Base-by-base conservation (phyloP, 1,284 basidiomycete genomes). In the Naganishia albida region DNA sequence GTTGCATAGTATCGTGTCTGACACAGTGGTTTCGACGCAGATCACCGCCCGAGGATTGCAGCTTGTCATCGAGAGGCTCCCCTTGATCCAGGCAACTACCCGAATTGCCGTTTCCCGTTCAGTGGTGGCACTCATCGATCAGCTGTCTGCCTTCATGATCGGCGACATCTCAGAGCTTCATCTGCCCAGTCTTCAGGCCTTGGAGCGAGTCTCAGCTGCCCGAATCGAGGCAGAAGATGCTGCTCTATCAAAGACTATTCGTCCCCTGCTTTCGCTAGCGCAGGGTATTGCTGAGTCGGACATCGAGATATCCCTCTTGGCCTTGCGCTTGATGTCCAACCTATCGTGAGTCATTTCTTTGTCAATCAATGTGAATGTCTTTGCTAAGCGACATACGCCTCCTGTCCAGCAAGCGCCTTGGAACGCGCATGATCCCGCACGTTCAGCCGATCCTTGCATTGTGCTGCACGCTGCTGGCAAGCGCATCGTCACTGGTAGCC, bases 401-500 rank as follows among this genome's bases (percentile, higher is more conserved):
- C 20, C 40, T n/a, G 60, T 18, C 30, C 43, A 91, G 90, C 25
- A 77, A 82, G 20, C 87, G 86, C 63, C 83, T 94, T n/a, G 91
- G 90, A 0, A 90, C 92, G 23, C 87, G 93, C 0, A 82, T 91
- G 55, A 91, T 96, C 57, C 90, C 93, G 7, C 84, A 86, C 78
- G 87, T 93, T 76, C 86, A 86, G 63, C 82, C 85, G n/a, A 84
- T 93, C 53, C 82, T 90, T 38, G 79, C 84, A 7, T 81, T 85
- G 59, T 80, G 87, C 30, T 69, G 74, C 10, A 73, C 86, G 44
- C 79, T 88, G 50, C 81, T 81, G 44, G 64, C 68, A 2, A 54
- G 13, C 10, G 62, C 50, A 20, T 50, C 52, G 18, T 62, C 65
- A 30, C 38, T 67, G 7, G 59, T 68, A 15, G 63, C 65, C 8